Conservation (phyloP, 225 moss, liverwort and hornwort genomes). For the Rhytidiadelphus loreus region DNA sequence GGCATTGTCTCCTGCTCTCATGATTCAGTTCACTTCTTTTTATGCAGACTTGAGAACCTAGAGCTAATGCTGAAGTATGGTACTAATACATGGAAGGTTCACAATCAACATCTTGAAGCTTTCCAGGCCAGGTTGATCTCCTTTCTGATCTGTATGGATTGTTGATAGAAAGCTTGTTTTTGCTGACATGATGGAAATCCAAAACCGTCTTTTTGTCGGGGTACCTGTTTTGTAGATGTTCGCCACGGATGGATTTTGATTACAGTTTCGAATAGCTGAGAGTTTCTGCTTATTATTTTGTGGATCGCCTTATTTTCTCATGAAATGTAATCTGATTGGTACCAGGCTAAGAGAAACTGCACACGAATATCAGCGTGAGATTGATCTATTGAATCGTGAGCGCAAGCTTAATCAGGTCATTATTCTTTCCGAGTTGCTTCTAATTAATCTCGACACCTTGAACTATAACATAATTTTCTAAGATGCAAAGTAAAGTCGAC, state of each 20-base stretch:
- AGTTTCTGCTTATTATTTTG: neutral
- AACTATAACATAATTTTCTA: neutral
- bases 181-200: neutral
- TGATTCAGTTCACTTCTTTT: neutral
- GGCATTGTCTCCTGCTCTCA: neutral
- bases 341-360: slow-evolving; percentile 54
- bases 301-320: neutral
- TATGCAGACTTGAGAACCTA: slow-evolving; percentile 73
- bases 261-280: neutral
- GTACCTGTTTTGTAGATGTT: neutral
- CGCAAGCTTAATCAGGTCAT: slow-evolving; percentile 87
- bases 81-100: slow-evolving; percentile 72
- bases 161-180: neutral
- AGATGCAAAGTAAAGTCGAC: neutral
- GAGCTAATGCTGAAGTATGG: slow-evolving; percentile 95
- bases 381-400: slow-evolving; percentile 77
- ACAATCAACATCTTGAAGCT: slow-evolving; percentile 94
- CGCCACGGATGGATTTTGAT: neutral
- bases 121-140: slow-evolving; percentile 57
- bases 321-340: neutral
- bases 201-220: neutral
- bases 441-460: neutral
- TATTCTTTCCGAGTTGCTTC: neutral
- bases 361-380: slow-evolving; percentile 48
- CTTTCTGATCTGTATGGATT: neutral